These are phyloP conservation scores for Vigna radiata DNA, from an alignment of 306 rosid species.

Conservation along the genomic window DNA sequence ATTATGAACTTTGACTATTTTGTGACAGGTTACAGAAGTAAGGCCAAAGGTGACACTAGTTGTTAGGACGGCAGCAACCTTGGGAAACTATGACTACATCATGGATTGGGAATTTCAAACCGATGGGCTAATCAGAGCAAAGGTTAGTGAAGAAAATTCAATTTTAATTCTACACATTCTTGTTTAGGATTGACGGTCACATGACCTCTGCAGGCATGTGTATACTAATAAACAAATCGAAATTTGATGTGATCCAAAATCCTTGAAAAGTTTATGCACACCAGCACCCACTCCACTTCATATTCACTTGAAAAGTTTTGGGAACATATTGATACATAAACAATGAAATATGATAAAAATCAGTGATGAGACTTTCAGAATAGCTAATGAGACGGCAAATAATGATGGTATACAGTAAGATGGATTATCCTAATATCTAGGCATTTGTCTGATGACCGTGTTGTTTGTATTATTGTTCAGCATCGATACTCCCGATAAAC, in stretches of 20 bases:
- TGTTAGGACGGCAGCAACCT: constrained; percentile 85
- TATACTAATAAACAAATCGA: background rate
- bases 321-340: too few relatives aligned
- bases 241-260: background rate
- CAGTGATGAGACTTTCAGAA: too few relatives aligned
- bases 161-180: background rate
- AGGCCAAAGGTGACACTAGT: constrained; percentile 94
- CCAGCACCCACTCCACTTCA: too few relatives aligned
- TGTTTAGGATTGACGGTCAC: background rate
- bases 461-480: constrained; percentile 1
- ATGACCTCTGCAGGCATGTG: background rate
- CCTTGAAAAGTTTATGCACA: background rate
- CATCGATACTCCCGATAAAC: background rate
- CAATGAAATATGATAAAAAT: too few relatives aligned
- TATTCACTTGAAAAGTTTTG: too few relatives aligned
- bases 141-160: constrained; percentile 50
- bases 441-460: too few relatives aligned
- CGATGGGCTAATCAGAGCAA: constrained; percentile 79
- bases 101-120: constrained; percentile 96
- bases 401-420: background rate
- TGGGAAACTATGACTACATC: constrained; percentile 92
- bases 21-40: constrained; percentile 70
- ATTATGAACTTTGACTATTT: too few relatives aligned
- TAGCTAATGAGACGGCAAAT: too few relatives aligned
- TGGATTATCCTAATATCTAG: background rate